Base-by-base conservation (phyloP, 768 basidiomycete species). In the Amanita fuliginea region DNA sequence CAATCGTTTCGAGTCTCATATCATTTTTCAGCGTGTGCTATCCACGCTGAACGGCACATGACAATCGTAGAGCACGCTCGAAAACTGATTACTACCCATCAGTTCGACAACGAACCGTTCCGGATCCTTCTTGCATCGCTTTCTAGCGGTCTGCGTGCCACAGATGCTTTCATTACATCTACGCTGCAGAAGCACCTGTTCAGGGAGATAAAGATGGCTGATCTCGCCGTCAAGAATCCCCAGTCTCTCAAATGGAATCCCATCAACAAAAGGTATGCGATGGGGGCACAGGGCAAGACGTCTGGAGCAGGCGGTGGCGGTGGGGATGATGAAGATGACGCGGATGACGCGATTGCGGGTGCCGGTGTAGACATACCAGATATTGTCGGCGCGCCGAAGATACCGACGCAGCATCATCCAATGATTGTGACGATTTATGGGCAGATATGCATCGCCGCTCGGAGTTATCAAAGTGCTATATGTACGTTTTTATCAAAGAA, bases 391-490 rank as follows among this genome's bases (percentile, higher is more conserved):
- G 39, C 28, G 14, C 58, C 73, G 3, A 67, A 67, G 35, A 59
- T 82, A 21, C 84, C 89, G 2, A 83, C 74, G 16, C 84, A 81
- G 62, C 68, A 78, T 28, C 91, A 85, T 54, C 83, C 90, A 0
- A 63, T 85, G 35, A 70, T 80, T 18, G 74, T 87, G 11, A 69
- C 82, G 1, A 65, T 89, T 16, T 95, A 95, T 57, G 93, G 89
- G 0, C 85, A 87, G 58, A 74, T 90, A 43, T 84, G 87, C 57
- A 74, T 89, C n/a, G 78, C 80, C 3, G 83, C 85, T 18, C 86
- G 81, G 66, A 91, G 88, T 56, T 93, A 85, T 62, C 91, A 96
- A 59, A 87, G 86, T 56, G 87, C 92, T 4, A 79, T 94, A 46
- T 94, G 94, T 95, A 56, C 57, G 89, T 71, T 18, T 41, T 32